A percentile compares a stretch with the other conserved stretches of the same genome.
Evolutionary conservation across 495 filamentous ascomycete genomes (phyloP).

Genomic region (Pseudomonodictys pantanalensis): DNA sequence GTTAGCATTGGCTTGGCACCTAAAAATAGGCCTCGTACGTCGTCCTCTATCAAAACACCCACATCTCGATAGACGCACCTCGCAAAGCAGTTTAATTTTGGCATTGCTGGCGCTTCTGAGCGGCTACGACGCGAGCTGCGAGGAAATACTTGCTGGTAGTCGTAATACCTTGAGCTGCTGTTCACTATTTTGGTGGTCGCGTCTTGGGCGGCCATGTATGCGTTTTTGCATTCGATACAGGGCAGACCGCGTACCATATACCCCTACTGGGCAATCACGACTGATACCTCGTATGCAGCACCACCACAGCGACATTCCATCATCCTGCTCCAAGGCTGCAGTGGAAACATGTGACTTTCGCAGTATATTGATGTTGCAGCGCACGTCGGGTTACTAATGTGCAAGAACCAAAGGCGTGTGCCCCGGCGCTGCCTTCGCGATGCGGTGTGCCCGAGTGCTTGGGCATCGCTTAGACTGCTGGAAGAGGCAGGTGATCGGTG

Average conservation of each 20-base stretch:
- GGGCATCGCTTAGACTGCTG: neutral
- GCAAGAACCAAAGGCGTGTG: neutral
- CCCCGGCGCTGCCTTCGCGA: too few relatives aligned
- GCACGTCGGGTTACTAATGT: neutral
- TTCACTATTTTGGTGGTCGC: neutral
- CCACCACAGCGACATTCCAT: too few relatives aligned
- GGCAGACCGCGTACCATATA: conserved; percentile 4
- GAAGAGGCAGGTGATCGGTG: conserved; percentile 10
- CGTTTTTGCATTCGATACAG: conserved; percentile 27
- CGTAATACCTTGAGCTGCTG: neutral
- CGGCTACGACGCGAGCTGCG: conserved; percentile 11
- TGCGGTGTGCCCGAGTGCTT: conserved; percentile 8
- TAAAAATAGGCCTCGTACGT: conserved; percentile 21
- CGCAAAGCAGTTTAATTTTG: conserved; percentile 15
- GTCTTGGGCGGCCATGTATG: conserved; percentile 13
- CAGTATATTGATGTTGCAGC: neutral
- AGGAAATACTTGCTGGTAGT: neutral
- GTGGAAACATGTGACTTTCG: neutral
- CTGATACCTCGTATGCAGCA: too few relatives aligned
- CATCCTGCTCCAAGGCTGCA: too few relatives aligned
- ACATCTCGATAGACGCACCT: neutral
- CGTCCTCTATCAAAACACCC: neutral
- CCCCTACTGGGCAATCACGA: too few relatives aligned
- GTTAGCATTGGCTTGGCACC: neutral
- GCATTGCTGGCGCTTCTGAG: neutral